A percentile compares a stretch with the other conserved stretches of the same genome.
These are phyloP conservation scores for Actinidia chinensis DNA, from an alignment of 179 eudicot species.

Conservation along the genomic window DNA sequence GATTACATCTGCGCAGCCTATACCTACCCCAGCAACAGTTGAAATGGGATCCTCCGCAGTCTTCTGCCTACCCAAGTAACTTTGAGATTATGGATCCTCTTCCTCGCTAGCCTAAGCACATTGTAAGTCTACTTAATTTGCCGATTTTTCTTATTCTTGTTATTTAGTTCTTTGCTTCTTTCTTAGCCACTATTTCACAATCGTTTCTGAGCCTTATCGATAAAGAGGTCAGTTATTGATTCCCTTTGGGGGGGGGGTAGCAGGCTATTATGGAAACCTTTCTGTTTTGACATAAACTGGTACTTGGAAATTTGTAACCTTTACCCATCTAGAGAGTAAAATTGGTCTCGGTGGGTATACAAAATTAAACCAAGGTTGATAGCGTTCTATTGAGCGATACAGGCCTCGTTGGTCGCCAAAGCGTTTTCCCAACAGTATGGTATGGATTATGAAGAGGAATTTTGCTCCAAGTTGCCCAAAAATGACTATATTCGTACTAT, in stretches of 20 bases:
- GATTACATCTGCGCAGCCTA: too few relatives aligned
- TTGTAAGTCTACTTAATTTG: not conserved
- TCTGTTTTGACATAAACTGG: not conserved
- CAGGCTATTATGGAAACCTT: not conserved
- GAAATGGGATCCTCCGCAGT: too few relatives aligned
- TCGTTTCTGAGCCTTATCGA: not conserved
- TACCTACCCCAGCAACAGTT: too few relatives aligned
- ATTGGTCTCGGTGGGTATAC: constrained; percentile 5
- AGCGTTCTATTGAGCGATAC: not conserved
- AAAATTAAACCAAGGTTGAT: not conserved
- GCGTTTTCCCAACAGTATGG: not conserved
- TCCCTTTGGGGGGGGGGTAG: not conserved
- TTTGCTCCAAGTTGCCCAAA: not conserved
- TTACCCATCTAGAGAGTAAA: not conserved
- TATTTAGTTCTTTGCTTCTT: too few relatives aligned
- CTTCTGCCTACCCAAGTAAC: too few relatives aligned
- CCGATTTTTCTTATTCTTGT: not conserved
- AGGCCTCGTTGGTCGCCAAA: not conserved
- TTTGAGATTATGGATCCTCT: too few relatives aligned
- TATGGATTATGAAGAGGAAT: not conserved
- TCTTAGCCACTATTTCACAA: not conserved
- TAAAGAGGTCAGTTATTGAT: not conserved
- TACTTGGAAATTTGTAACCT: not conserved
- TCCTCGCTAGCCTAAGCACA: too few relatives aligned
- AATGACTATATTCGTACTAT: not conserved